A percentile compares a stretch with the other conserved stretches of the same genome.
Conservation (phyloP, 1,139 yeast genomes). For the Blastobotrys elegans region DNA sequence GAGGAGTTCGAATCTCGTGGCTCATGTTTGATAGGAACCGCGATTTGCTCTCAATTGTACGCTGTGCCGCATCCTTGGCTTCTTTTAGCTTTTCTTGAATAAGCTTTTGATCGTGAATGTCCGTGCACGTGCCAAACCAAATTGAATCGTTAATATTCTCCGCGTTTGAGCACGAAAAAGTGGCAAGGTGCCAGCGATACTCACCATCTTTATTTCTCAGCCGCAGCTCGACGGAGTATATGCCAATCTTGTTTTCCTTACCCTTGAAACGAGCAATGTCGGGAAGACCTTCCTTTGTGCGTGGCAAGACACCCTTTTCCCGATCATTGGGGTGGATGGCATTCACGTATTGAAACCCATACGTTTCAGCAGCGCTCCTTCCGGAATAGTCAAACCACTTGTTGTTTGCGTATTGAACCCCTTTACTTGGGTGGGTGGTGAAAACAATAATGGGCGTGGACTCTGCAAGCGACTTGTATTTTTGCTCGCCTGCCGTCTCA, state of each 20-base stretch:
- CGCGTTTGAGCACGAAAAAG: constrained; percentile 27
- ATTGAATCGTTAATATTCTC: constrained; percentile 18
- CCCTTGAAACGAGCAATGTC: constrained; percentile 19
- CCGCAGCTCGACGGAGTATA: constrained; percentile 28
- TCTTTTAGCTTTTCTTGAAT: constrained; percentile 66
- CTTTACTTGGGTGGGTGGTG: constrained; percentile 29
- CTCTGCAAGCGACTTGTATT: constrained; percentile 34
- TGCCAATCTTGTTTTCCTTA: constrained; percentile 18
- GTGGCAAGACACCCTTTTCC: constrained; percentile 25
- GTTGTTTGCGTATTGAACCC: constrained; percentile 33
- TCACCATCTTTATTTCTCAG: constrained; percentile 26
- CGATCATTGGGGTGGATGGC: constrained; percentile 33
- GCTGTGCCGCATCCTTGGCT: constrained; percentile 83
- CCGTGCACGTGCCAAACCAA: constrained; percentile 37
- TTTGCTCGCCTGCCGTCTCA: constrained; percentile 33
- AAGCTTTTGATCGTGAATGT: constrained; percentile 33
- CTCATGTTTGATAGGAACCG: constrained; percentile 89
- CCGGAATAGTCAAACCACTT: constrained; percentile 36
- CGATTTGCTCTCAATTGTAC: constrained; percentile 87
- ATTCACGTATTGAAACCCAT: constrained; percentile 31
- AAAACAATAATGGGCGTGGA: constrained; percentile 35
- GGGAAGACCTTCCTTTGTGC: constrained; percentile 12
- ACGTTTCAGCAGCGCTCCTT: constrained; percentile 26
- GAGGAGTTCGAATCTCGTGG: constrained; percentile 86
- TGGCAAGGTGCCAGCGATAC: constrained; percentile 33